Base-by-base conservation (phyloP, 2,329 filamentous ascomycete genomes). In the Calonectria ilicicola region DNA sequence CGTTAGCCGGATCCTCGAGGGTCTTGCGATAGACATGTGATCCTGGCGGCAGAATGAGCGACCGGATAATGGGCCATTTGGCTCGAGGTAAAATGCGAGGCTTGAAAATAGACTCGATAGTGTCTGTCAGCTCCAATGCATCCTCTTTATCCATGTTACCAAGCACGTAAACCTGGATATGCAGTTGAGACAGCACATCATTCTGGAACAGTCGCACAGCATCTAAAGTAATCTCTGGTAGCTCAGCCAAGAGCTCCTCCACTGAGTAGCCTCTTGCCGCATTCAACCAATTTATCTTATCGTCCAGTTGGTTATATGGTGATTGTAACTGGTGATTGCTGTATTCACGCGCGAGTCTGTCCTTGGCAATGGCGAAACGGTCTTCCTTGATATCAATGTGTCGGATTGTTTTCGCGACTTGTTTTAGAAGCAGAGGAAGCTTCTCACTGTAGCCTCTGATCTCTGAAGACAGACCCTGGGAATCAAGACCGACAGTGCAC, bases 381-480 rank as follows among this genome's bases (percentile, higher is more conserved):
- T 97, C 95, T n/a, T 94, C 90, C 74, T 92, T 93, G 77, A 98
- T 90, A 44, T 95, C 91, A 6, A 98, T 87, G 78, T 98, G 94
- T 64, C 94, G 92, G 89, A 98, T 94, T 12, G 93, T 95, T 15
- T 92, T 85, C 29, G 98, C 87, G 4, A 98, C 94, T 82, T 98
- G 97, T 81, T 98, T 95, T 58, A 99, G 85, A 27, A 99, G 89
- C 0, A 98, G 95, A 0, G 94, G 88, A 80, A 99, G 91, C 86
- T 99, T 99, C 84, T 99, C 97, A 78, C 98, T 99, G 86, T 98
- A 99, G 0, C 97, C 97, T 32, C 92, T 93, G 4, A 98, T 90
- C 17, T 93, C 92, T 47, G 98, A 86, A 70, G 94, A 92, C 35
- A 98, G 82, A 0, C 96, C 96, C 38, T 92, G 90, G 5, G 90